phyloP scores from a whole-genome alignment of 2,329 filamentous ascomycete species.

The Hansfordia pulvinata region DNA sequence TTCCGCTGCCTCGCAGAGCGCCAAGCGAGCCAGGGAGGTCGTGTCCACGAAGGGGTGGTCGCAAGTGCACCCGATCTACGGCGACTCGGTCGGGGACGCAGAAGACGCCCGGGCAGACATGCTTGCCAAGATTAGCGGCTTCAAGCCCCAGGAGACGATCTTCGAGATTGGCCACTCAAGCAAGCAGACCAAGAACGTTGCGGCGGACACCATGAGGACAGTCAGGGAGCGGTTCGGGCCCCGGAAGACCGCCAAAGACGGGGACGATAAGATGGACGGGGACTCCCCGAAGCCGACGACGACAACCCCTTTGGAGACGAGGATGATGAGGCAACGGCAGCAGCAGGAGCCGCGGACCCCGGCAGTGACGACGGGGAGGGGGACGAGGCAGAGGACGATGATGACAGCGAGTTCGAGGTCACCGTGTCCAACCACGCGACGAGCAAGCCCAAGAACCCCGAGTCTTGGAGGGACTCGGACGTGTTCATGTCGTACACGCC shows the following conservation, averaged over 20 bases:
- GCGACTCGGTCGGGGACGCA: conserved; percentile 46
- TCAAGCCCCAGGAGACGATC: conserved; percentile 85
- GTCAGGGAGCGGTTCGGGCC: conserved; percentile 56
- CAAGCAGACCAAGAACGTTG: conserved; percentile 45
- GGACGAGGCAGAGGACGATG: conserved; percentile 9
- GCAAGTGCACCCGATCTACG: conserved; percentile 71
- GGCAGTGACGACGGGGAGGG: conserved; percentile 1
- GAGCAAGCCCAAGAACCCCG: conserved; percentile 39
- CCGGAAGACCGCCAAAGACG: conserved; percentile 29
- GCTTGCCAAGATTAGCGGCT: conserved; percentile 78
- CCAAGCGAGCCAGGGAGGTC: conserved; percentile 71
- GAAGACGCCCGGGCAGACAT: conserved; percentile 71
- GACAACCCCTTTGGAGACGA: conserved; percentile 9
- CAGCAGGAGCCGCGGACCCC: too few relatives aligned
- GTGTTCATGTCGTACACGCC: conserved; percentile 97
- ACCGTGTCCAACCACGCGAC: conserved; percentile 50
- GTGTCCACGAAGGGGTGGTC: conserved; percentile 57
- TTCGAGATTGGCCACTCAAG: conserved; percentile 79
- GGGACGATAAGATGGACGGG: conserved; percentile 16
- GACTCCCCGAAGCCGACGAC: conserved; percentile 16
- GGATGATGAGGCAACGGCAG: conserved; percentile 3
- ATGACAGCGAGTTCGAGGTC: conserved; percentile 52
- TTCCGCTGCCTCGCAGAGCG: conserved; percentile 79
- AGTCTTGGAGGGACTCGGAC: conserved; percentile 68
- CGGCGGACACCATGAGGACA: conserved; percentile 63